Evolutionary conservation across 2,329 filamentous ascomycete species (phyloP).

Genomic region (Phialophora macrospora): DNA sequence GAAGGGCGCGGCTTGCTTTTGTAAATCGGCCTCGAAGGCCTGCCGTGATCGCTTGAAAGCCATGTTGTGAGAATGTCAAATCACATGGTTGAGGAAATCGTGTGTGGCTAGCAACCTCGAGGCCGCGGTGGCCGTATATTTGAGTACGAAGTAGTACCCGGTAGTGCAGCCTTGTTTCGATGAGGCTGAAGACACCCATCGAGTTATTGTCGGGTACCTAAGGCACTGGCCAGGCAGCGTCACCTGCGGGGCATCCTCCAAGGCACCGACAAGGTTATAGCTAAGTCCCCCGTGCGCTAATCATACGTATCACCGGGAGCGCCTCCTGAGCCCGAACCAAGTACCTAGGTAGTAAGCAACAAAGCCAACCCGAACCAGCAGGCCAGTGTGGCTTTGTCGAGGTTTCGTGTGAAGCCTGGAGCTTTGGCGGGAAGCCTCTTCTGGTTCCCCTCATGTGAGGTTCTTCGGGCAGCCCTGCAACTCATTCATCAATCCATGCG

Average conservation of each 20-base stretch:
- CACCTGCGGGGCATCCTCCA: slow-evolving; percentile 2
- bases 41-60: slow-evolving; percentile 78
- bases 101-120: neutral
- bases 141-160: neutral
- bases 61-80: slow-evolving; percentile 58
- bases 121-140: neutral
- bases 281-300: slow-evolving; percentile 8
- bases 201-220: neutral
- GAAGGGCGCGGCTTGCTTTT: slow-evolving; percentile 71
- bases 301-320: neutral
- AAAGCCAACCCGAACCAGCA: neutral
- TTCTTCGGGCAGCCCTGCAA: slow-evolving; percentile 20
- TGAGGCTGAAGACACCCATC: slow-evolving; percentile 1
- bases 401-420: slow-evolving; percentile 7
- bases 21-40: slow-evolving; percentile 75
- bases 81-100: neutral
- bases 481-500: slow-evolving; percentile 15
- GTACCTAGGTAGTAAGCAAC: too few relatives aligned
- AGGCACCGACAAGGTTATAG: too few relatives aligned
- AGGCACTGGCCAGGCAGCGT: neutral
- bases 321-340: neutral
- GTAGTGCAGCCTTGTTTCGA: slow-evolving; percentile 1
- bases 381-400: neutral
- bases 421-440: slow-evolving; percentile 5
- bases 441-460: slow-evolving; percentile 17